These are phyloP conservation scores for Ophiocytium majus DNA, from an alignment of 352 stramenopile genomes.

Conservation along the genomic window DNA sequence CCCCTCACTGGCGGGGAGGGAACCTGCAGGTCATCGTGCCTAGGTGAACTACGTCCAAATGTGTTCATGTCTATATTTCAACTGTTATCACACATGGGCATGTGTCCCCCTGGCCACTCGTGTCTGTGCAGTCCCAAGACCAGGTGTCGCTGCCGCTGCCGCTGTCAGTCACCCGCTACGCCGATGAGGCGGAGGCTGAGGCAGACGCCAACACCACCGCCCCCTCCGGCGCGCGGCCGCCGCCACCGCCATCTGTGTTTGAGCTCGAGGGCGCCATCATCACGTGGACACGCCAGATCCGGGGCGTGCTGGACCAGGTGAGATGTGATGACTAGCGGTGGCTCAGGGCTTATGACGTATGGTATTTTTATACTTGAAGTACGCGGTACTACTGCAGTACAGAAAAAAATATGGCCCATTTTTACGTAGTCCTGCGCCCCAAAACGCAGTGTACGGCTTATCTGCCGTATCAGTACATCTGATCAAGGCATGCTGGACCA, in stretches of 20 bases:
- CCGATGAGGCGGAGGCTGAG: not conserved
- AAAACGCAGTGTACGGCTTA: too few relatives aligned
- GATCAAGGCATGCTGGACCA: too few relatives aligned
- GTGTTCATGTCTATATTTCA: too few relatives aligned
- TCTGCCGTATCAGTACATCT: too few relatives aligned
- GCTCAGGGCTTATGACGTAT: not conserved
- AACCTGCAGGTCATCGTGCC: too few relatives aligned
- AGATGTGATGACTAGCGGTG: not conserved
- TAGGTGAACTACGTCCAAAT: too few relatives aligned
- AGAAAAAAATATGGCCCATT: too few relatives aligned
- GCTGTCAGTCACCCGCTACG: not conserved
- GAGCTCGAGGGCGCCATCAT: constrained; percentile 80
- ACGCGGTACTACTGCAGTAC: too few relatives aligned
- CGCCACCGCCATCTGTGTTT: too few relatives aligned
- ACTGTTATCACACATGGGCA: not conserved
- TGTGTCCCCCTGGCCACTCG: not conserved
- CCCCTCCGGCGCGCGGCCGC: too few relatives aligned
- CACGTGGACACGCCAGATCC: constrained; percentile 90
- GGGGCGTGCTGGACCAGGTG: constrained; percentile 73
- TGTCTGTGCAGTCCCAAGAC: not conserved
- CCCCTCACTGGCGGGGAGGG: not conserved
- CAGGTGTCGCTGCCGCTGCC: not conserved
- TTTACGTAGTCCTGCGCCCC: too few relatives aligned
- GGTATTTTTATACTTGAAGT: not conserved
- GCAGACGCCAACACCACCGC: constrained; percentile 26